These are phyloP conservation scores for Purshia tridentata DNA, from an alignment of 306 rosid species.

Conservation along the genomic window DNA sequence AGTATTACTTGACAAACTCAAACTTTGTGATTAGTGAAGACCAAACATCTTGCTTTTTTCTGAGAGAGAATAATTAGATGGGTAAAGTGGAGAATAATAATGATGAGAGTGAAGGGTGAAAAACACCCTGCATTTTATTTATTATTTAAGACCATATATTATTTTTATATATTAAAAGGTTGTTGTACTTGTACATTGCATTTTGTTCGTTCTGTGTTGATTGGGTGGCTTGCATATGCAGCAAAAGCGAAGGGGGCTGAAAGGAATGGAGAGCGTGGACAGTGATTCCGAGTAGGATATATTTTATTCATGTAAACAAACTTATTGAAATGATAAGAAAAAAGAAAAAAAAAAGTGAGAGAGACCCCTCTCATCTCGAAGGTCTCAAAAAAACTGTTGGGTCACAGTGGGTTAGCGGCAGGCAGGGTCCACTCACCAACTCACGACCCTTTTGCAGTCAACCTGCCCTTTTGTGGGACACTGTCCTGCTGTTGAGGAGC, in stretches of 20 bases:
- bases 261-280: conserved; percentile 59
- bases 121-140: not conserved
- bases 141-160: too few species aligned
- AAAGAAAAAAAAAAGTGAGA: not conserved
- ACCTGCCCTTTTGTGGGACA: conserved; percentile 1
- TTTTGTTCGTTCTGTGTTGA: not conserved
- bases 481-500: not conserved
- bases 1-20: not conserved
- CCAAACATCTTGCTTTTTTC: not conserved
- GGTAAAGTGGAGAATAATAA: not conserved
- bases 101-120: not conserved
- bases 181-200: too few species aligned
- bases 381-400: not conserved
- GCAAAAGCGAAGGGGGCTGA: conserved; percentile 70
- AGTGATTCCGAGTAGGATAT: conserved; percentile 39
- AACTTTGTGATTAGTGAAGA: too few species aligned
- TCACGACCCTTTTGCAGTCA: not conserved
- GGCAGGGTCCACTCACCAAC: not conserved
- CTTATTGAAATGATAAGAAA: not conserved
- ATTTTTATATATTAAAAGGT: too few species aligned
- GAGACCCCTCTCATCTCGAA: not conserved
- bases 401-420: not conserved
- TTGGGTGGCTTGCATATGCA: conserved; percentile 38
- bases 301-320: not conserved
- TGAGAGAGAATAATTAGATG: not conserved